Evolutionary conservation across 441 rosid species (phyloP), one percentile per base, ranked within the genome.

Genomic region (Euphorbia celastroides): DNA sequence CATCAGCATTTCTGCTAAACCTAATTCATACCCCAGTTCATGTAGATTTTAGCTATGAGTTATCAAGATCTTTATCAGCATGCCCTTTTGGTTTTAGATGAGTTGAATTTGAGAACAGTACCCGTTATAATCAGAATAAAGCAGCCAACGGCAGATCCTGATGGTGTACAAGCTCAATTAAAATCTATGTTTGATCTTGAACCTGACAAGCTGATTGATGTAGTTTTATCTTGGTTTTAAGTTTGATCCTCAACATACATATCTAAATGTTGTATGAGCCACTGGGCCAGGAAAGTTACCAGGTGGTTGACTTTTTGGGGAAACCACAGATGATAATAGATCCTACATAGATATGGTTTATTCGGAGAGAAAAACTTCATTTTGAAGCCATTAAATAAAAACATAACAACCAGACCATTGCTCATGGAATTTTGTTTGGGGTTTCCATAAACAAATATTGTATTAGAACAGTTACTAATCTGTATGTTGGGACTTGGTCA

Each of bases 141-240:
- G 72, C 99, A 91, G 79, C 96, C 93, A 27, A 91, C 99, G 55
- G 99, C 99, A 77, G 97, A 93, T 80, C 99, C 96, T 72, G 96
- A 93, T 41, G 87, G 90, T 57, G 92, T 93, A 51, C 91, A 93
- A 83, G 95, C 90, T 75, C 99, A 93, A 55, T 71, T 91, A 46
- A 93, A 89, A 71, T 93, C 96, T 2, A 91, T 93, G 99, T 91
- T 93, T 75, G 99, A 93, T 82, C 96, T 93, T 22, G 83, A 86
- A 22, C 88, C 96, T 1, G 74, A 73, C 27, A 86, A 93, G n/a
- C n/a, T n/a, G n/a, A n/a, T n/a, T n/a, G n/a, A n/a, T n/a, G n/a
- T n/a, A n/a, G n/a, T n/a, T n/a, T n/a, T n/a, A n/a, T n/a, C n/a
- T n/a, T n/a, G n/a, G n/a, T n/a, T n/a, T n/a, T n/a, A n/a, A n/a